Evolutionary conservation across 331 rosid genomes (phyloP), one percentile per base, ranked within the genome.

Genomic region (Rhamnella rubrinervis): DNA sequence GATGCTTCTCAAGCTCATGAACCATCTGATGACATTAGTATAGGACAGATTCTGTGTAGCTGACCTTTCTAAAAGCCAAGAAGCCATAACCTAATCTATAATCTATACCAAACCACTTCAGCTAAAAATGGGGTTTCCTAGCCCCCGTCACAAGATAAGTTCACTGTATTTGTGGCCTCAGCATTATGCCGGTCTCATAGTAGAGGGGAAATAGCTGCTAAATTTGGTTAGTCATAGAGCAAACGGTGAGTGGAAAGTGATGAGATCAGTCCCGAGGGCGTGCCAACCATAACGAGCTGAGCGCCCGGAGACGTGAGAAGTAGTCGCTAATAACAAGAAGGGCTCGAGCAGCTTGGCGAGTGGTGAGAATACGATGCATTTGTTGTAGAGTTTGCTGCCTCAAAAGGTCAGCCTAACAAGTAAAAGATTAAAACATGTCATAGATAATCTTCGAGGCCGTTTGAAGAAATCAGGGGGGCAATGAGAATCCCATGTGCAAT

Each of bases 241-340:
- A 20, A 46, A 23, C 23, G 18, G 62, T 11, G 16, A 47, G 62
- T 3, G 7, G 49, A 25, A 41, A 20, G 19, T 2, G 50, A 15
- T 8, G 25, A 66, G 40, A 68, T 66, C 52, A 77, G 31, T 73
- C 71, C 64, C 80, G 85, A 14, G 88, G 96, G 20, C 93, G 91
- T 3, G 96, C 96, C 75, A 85, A 67, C 97, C 97, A 91, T 40
- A 91, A 76, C 5, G 96, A 88, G 75, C 92, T 80, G 38, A 91
- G 89, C 10, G 96, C 91, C 71, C 89, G 77, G 21, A 91, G 88
- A 46, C 91, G 90, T 7, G 96, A 86, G 69, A 86, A 47, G 81
- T 85, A 86, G 23, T 91, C 97, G 4, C 75, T 74, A 55, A 80
- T 76, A 21, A 91, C 89, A 13, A 88, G 85, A 12, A 86, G 85